Evolutionary conservation across 108 stramenopile species (phyloP).

Genomic region (Fragilaria radians): DNA sequence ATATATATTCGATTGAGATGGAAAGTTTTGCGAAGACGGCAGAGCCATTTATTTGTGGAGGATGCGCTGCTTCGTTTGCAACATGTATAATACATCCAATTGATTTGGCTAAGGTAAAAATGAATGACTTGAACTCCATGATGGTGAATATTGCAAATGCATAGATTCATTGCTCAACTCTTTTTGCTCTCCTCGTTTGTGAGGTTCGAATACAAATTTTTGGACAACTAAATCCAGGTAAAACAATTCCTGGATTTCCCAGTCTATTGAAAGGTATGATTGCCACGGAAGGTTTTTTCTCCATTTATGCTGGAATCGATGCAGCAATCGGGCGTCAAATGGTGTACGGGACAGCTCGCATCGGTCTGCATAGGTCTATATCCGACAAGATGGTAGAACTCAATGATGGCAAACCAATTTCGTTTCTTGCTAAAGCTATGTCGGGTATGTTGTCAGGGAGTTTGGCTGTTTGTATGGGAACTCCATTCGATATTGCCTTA

Average conservation of each 20-base stretch:
- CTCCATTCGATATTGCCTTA: slow-evolving; percentile 97
- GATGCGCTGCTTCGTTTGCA: slow-evolving; percentile 95
- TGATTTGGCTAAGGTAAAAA: slow-evolving; percentile 89
- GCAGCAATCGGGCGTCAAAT: slow-evolving; percentile 96
- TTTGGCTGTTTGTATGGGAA: slow-evolving; percentile 95
- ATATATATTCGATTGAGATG: too few species aligned
- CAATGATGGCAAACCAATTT: slow-evolving; percentile 40
- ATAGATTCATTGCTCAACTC: too few species aligned
- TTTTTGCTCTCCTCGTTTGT: too few species aligned
- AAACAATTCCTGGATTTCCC: slow-evolving; percentile 66
- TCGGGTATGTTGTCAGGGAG: slow-evolving; percentile 92
- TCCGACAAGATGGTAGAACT: slow-evolving; percentile 55
- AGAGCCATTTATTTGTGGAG: slow-evolving; percentile 88
- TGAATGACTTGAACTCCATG: too few species aligned
- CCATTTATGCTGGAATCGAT: slow-evolving; percentile 92
- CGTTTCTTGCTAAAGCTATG: slow-evolving; percentile 79
- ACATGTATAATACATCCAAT: slow-evolving; percentile 92
- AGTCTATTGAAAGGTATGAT: slow-evolving; percentile 74
- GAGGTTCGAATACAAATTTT: slow-evolving; percentile 88
- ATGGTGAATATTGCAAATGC: too few species aligned
- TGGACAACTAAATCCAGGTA: slow-evolving; percentile 90
- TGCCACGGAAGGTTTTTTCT: slow-evolving; percentile 61
- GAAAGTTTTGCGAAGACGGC: slow-evolving; percentile 44
- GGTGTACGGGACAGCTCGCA: slow-evolving; percentile 98
- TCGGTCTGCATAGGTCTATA: slow-evolving; percentile 95